Percentiles rank a stretch among this genome's conserved stretches.
phyloP scores from a whole-genome alignment of 1,284 basidiomycete genomes.

The Erythrobasidium hasegawianum region DNA sequence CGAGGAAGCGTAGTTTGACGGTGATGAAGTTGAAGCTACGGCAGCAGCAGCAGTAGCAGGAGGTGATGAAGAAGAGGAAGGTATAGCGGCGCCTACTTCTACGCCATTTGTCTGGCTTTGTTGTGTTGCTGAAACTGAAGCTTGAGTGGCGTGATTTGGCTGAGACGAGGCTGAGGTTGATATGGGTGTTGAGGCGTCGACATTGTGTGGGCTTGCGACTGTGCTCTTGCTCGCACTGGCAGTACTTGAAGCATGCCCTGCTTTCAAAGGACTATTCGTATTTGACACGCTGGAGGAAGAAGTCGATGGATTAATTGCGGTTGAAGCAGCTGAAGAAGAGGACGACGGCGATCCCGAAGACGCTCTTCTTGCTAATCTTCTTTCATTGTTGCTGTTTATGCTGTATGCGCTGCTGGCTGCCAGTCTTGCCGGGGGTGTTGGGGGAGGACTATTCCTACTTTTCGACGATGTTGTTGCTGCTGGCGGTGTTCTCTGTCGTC shows the following conservation, averaged over 20 bases:
- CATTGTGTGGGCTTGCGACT: constrained; percentile 2
- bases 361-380: background rate
- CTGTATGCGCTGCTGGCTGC: constrained; percentile 14
- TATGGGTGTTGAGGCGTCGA: background rate
- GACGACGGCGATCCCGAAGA: constrained; percentile 18
- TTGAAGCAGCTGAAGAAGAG: constrained; percentile 8
- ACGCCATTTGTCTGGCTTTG: background rate
- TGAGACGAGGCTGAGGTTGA: background rate
- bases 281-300: too few species aligned
- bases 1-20: background rate
- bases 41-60: background rate
- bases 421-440: constrained; percentile 27
- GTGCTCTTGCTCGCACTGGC: background rate
- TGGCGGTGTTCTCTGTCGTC: constrained; percentile 22
- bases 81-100: constrained; percentile 4
- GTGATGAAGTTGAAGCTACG: background rate
- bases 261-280: too few species aligned
- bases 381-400: background rate
- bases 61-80: too few species aligned
- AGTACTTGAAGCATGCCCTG: too few species aligned
- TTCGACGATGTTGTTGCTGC: constrained; percentile 1
- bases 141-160: background rate
- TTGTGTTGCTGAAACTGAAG: too few species aligned
- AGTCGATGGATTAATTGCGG: background rate
- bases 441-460: constrained; percentile 4